These are phyloP conservation scores for Cytidiella melzeri DNA, from an alignment of 768 basidiomycete species.

Conservation along the genomic window DNA sequence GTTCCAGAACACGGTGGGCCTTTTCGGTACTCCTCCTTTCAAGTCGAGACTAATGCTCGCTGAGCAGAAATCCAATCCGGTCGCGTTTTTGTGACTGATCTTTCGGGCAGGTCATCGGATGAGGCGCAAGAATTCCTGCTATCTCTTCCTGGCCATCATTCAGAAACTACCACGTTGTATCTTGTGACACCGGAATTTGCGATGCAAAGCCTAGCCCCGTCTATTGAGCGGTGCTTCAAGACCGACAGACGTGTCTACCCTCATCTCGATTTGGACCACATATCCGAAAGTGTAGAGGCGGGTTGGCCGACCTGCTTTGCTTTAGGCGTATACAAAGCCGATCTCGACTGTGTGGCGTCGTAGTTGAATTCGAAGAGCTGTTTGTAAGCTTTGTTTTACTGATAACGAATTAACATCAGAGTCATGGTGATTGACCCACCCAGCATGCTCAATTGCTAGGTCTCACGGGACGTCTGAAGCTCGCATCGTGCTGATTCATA, in stretches of 20 bases:
- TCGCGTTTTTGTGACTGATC: constrained; percentile 22
- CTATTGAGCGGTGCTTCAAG: constrained; percentile 20
- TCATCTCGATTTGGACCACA: constrained; percentile 34
- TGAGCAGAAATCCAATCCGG: constrained; percentile 16
- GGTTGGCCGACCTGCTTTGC: constrained; percentile 27
- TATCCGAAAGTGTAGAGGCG: constrained; percentile 24
- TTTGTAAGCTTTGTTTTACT: neutral
- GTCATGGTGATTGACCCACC: neutral
- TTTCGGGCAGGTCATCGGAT: constrained; percentile 23
- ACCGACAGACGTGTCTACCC: constrained; percentile 25
- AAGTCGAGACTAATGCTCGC: no score
- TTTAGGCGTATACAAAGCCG: constrained; percentile 28
- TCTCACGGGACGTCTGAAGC: neutral
- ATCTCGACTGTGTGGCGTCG: constrained; percentile 9
- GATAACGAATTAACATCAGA: neutral
- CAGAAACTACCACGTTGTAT: constrained; percentile 12
- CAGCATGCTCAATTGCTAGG: neutral
- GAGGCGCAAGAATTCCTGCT: constrained; percentile 17
- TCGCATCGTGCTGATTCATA: neutral
- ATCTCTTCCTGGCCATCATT: constrained; percentile 2
- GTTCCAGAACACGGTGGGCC: constrained; percentile 20
- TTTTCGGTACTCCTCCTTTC: no score
- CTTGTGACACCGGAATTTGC: constrained; percentile 30
- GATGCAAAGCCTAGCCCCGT: constrained; percentile 14
- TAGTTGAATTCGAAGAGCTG: neutral